Base-by-base conservation (phyloP, 1,139 yeast genomes). In the Suhomyces ambrosiae region DNA sequence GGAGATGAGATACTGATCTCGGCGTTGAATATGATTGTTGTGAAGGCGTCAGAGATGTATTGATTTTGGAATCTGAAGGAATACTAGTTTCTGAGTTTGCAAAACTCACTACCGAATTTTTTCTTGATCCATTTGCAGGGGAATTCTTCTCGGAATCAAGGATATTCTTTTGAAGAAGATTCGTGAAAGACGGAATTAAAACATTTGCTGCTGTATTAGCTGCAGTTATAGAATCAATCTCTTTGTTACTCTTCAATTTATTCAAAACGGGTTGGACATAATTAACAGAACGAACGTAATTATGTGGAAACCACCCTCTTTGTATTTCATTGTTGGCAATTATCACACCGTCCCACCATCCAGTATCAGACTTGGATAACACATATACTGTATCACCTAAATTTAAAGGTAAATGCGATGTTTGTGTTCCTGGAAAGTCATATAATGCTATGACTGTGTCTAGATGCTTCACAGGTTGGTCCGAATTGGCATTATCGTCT, bases 341-440 rank as follows among this genome's bases (percentile, higher is more conserved):
- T 2, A 71, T 54, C 8, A 82, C 71, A 3, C 90, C 90, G 54
- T 84, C 92, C 87, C 89, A 82, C 94, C 94, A 85, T 2, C 85
- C 84, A 2, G 74, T 56, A 21, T 74, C 76, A 7, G 76, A 65
- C 44, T 79, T 80, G 10, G 72, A 56, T 10, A 78, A 56, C 15
- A 79, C 81, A 44, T 75, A 67, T 1, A 78, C 52, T 2, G 79
- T 67, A 42, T 76, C 82, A 15, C 80, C 82, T 5, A 73, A 58
- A 38, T 58, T 63, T 18, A 78, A 53, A 7, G 75, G 74, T 24
- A 78, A 58, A 38, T 74, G 72, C 13, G 71, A 66, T 1, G 74
- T 64, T 31, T 69, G 71, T 3, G 74, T 65, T 3, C 75, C 74
- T 5, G 74, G 75, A 49, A 71, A 73, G 40, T 73, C 79, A 48